phyloP scores from a whole-genome alignment of 176 grass and related monocot genomes.

The Oryza australiensis region DNA sequence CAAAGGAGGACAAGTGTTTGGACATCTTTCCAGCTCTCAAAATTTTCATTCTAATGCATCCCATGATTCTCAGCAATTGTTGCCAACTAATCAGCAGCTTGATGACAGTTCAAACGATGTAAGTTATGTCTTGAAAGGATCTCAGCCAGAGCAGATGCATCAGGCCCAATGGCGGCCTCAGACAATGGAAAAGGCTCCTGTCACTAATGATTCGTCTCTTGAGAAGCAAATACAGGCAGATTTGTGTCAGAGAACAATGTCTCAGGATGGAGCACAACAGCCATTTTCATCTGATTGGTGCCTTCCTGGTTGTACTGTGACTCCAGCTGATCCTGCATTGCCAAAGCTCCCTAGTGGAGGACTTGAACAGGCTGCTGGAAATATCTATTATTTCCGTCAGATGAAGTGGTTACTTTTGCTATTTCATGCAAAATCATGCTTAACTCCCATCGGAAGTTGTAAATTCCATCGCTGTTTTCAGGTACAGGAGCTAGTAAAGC shows the following conservation, averaged over 20 bases:
- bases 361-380: conserved; percentile 50
- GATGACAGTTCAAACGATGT: conserved; percentile 50
- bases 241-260: conserved; percentile 59
- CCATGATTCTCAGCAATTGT: conserved; percentile 63
- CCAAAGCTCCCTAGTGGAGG: conserved; percentile 36
- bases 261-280: conserved; percentile 48
- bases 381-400: conserved; percentile 69
- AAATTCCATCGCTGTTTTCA: conserved; percentile 68
- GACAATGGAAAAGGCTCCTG: conserved; percentile 53
- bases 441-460: conserved; percentile 70
- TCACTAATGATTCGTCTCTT: conserved; percentile 51
- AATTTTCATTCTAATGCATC: conserved; percentile 53
- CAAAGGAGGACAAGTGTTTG: conserved; percentile 67
- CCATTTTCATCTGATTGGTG: conserved; percentile 51
- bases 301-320: conserved; percentile 36
- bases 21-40: conserved; percentile 61
- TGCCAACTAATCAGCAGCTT: conserved; percentile 46
- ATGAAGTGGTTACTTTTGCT: conserved; percentile 77
- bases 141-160: conserved; percentile 50
- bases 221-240: conserved; percentile 72
- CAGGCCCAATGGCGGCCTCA: conserved; percentile 58
- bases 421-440: conserved; percentile 81
- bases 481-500: conserved; percentile 76
- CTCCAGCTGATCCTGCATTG: conserved; percentile 33
- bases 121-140: conserved; percentile 53